These are phyloP conservation scores for Pleurozium schreberi DNA, from an alignment of 225 moss, liverwort and hornwort genomes.

Conservation along the genomic window DNA sequence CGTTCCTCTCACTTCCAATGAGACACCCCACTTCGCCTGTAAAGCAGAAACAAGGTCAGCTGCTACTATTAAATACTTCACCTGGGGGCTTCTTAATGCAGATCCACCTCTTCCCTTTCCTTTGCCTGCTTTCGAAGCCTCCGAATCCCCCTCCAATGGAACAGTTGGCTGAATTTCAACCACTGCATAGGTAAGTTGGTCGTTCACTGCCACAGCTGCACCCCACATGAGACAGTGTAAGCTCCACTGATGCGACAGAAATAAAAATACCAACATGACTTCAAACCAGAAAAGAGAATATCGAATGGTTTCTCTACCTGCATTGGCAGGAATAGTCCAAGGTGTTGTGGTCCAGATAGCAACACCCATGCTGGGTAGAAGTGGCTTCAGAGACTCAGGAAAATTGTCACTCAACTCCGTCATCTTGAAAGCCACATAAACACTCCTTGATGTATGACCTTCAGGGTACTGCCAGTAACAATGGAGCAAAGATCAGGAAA, in stretches of 20 bases:
- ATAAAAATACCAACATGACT: not conserved
- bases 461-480: slow-evolving; percentile 71
- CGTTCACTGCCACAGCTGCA: slow-evolving; percentile 97
- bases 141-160: slow-evolving; percentile 13
- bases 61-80: slow-evolving; percentile 74
- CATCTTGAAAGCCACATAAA: slow-evolving; percentile 79
- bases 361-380: slow-evolving; percentile 72
- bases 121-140: slow-evolving; percentile 17
- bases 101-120: slow-evolving; percentile 57
- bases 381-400: slow-evolving; percentile 51
- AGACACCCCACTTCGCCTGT: slow-evolving; percentile 70
- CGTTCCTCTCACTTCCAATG: slow-evolving; percentile 67
- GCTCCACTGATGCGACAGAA: not conserved
- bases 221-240: not conserved
- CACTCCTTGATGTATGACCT: slow-evolving; percentile 85
- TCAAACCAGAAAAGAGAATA: not conserved
- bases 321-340: slow-evolving; percentile 94
- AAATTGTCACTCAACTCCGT: slow-evolving; percentile 60
- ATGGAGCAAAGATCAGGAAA: not conserved
- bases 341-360: slow-evolving; percentile 99
- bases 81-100: slow-evolving; percentile 40
- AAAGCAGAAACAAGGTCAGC: slow-evolving; percentile 67
- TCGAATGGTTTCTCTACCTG: slow-evolving; percentile 23
- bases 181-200: slow-evolving; percentile 70
- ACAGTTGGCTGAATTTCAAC: slow-evolving; percentile 46